Evolutionary conservation across 352 stramenopile species (phyloP), one percentile per base, ranked within the genome.

Genomic region (Globisporangium emineosum): DNA sequence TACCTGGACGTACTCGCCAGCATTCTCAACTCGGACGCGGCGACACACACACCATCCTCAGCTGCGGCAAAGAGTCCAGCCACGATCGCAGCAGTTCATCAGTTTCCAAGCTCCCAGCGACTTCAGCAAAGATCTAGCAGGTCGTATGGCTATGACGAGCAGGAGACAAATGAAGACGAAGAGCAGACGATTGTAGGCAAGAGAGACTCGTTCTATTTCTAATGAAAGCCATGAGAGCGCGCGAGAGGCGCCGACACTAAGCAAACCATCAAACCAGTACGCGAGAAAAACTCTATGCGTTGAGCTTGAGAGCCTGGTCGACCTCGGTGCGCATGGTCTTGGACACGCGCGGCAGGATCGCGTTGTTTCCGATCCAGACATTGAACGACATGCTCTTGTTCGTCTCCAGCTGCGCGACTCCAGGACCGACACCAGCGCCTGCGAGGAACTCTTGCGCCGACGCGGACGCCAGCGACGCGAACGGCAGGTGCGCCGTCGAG

Each of bases 331-430:
- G n/a, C n/a, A n/a, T n/a, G n/a, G n/a, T n/a, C n/a, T n/a, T n/a
- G n/a, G n/a, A 92, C 25, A 94, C 78, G 29, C 86, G 84, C 23
- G 86, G 83, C 19, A 94, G 60, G 42, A 94, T 72, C 1, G 84
- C 79, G 43, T 78, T 76, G 25, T 82, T 88, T 21, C 86, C 86
- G 23, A 94, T 64, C 86, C 84, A 94, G 54, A 93, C 72, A 57
- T 93, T 92, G 65, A 91, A 83, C 37, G 75, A 71, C 13, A 93
- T 57, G n/a, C 62, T 71, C 9, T 69, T 59, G 53, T 89, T 68
- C 2, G 65, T 56, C 21, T 70, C 68, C 30, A 86, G 56, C 40
- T 77, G 72, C 19, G 81, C 83, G 60, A 93, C 79, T 0, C 74
- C 82, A 45, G 86, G 86, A 4, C 86, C 86, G 35, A 91, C 42